A percentile compares a stretch with the other conserved stretches of the same genome.
Evolutionary conservation across 345 rosid species (phyloP).

Genomic region (Gynandropsis gynandra): DNA sequence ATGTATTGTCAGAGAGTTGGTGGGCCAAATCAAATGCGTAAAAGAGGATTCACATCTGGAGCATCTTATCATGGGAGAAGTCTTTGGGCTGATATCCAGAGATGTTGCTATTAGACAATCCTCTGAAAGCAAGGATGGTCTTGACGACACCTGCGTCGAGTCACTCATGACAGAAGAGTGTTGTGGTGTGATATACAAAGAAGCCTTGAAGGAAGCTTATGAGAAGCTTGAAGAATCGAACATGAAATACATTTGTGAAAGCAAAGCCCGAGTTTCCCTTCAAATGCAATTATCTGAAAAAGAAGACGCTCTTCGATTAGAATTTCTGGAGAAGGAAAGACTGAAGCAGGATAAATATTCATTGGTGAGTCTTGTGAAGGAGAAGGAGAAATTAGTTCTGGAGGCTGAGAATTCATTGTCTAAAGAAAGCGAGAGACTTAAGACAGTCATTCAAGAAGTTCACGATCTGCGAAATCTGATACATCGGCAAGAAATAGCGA

Average conservation of each 20-base stretch:
- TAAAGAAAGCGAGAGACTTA: slow-evolving; percentile 35
- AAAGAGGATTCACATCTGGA: slow-evolving; percentile 34
- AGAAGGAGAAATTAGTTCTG: slow-evolving; percentile 42
- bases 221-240: slow-evolving; percentile 38
- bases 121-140: slow-evolving; percentile 24
- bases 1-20: slow-evolving; percentile 39
- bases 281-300: slow-evolving; percentile 35
- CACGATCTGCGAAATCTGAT: slow-evolving; percentile 29
- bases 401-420: slow-evolving; percentile 36
- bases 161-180: slow-evolving; percentile 39
- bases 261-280: slow-evolving; percentile 21
- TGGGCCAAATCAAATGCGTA: slow-evolving; percentile 28
- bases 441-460: slow-evolving; percentile 36
- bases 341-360: slow-evolving; percentile 32
- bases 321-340: slow-evolving; percentile 42
- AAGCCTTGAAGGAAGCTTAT: slow-evolving; percentile 56
- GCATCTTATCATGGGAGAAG: slow-evolving; percentile 26
- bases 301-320: slow-evolving; percentile 36
- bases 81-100: slow-evolving; percentile 30
- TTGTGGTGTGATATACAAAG: slow-evolving; percentile 33
- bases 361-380: slow-evolving; percentile 29
- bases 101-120: slow-evolving; percentile 35
- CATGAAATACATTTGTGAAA: slow-evolving; percentile 31
- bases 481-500: slow-evolving; percentile 30
- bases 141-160: slow-evolving; percentile 39